Base-by-base conservation (phyloP, 2,329 filamentous ascomycete species). In the Coniella vitis region DNA sequence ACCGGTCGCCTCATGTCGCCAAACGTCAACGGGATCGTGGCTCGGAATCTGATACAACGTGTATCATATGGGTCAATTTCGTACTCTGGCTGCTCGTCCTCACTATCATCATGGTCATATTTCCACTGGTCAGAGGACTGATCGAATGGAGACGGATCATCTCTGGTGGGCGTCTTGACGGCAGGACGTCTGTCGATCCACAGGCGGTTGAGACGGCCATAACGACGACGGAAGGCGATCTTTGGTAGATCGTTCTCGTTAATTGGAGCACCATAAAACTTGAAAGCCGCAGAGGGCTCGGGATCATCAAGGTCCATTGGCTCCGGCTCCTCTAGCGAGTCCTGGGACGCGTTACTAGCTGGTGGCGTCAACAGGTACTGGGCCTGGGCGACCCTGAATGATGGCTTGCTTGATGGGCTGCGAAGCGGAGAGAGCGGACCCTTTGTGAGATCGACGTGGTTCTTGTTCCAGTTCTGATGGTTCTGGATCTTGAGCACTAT, bases 381-480 rank as follows among this genome's bases (percentile, higher is more conserved):
- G 38, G 83, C 83, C 61, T 83, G 87, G 41, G 80, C 86, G 40
- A 81, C 79, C 54, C 85, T 78, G 72, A 88, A 90, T 55, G 78
- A 78, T 50, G 75, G 67, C 55, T 84, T 76, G 57, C 73, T 72
- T 37, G 70, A 73, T 56, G 79, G 74, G 51, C 88, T 84, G 60
- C 80, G 74, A 38, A 87, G 81, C 19, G 90, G 90, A 44, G 87
- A 88, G 56, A 97, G 78, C 44, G 91, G 90, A 56, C 84, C 83
- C 70, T 84, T 83, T 54, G 91, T 96, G 63, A 90, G 77, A 69
- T 97, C 90, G 60, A 94, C 79, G 71, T 88, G 90, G 61, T 87
- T 86, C 59, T 87, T 78, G 68, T 96, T 96, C 90, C 91, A 96
- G 64, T 86, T 83, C 58, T 86, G 81, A 69, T 96, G 91, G 67